Percentiles rank a stretch among this genome's conserved stretches.
Conservation (phyloP, 176 grass and related monocot species). For the Eragrostis curvula region DNA sequence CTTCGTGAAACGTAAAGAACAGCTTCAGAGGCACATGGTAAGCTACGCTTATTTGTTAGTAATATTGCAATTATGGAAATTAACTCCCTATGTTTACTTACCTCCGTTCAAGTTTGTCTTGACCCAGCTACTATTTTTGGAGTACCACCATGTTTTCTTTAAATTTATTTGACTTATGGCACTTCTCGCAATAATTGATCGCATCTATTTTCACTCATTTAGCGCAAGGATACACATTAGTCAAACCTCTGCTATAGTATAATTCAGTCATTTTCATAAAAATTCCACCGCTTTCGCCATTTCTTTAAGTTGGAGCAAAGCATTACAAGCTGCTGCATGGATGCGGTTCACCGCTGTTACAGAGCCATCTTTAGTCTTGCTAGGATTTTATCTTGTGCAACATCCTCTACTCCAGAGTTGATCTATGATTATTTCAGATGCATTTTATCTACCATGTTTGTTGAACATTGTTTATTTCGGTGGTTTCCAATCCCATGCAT, state of each 20-base stretch:
- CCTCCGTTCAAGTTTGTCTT: not conserved
- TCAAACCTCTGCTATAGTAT: not conserved
- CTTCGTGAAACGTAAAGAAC: slow-evolving; percentile 99
- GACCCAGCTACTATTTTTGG: not conserved
- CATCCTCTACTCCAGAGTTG: not conserved
- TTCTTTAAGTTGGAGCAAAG: not conserved
- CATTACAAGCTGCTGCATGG: not conserved
- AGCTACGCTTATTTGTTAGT: slow-evolving; percentile 39
- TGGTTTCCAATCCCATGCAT: not conserved
- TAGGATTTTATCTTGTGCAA: not conserved
- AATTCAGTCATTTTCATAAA: not conserved
- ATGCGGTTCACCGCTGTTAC: not conserved
- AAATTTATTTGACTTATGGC: not conserved
- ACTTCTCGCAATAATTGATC: not conserved
- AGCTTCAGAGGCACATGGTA: slow-evolving; percentile 99
- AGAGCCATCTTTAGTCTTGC: not conserved
- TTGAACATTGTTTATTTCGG: not conserved
- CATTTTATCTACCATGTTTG: slow-evolving; percentile 21
- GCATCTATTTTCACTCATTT: not conserved
- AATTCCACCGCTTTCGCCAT: not conserved
- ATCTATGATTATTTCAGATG: not conserved
- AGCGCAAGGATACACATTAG: slow-evolving; percentile 7
- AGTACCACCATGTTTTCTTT: not conserved
- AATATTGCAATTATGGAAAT: slow-evolving; percentile 10
- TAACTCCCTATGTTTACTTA: not conserved